A percentile compares a stretch with the other conserved stretches of the same genome.
These are phyloP conservation scores for Spongospora subterranea DNA, from an alignment of 208 protist species.

Conservation along the genomic window DNA sequence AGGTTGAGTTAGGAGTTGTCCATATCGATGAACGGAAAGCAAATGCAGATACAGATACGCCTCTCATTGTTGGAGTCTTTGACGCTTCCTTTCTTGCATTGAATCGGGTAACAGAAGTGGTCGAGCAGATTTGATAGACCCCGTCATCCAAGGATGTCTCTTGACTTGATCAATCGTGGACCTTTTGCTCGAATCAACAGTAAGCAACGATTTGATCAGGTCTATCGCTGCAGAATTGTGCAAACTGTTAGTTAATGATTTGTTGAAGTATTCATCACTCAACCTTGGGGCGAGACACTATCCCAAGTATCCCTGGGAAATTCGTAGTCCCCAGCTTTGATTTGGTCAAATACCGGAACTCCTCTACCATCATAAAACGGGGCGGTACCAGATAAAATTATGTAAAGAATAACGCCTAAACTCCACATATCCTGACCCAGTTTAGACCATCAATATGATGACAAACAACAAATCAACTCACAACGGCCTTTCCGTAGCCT, in stretches of 20 bases:
- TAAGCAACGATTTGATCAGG: conserved; percentile 26
- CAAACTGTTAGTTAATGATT: background rate
- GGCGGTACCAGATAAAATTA: conserved; percentile 37
- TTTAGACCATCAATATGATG: conserved; percentile 7
- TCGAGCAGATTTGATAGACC: background rate
- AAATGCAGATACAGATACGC: background rate
- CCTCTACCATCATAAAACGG: conserved; percentile 42
- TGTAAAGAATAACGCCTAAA: conserved; percentile 39
- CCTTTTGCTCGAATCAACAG: background rate
- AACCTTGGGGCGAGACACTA: background rate
- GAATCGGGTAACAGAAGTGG: background rate
- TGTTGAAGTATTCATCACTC: background rate
- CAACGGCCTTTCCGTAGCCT: conserved; percentile 41
- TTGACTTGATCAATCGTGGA: conserved; percentile 7
- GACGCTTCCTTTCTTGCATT: background rate
- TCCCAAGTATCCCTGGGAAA: conserved; percentile 42
- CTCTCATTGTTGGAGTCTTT: background rate
- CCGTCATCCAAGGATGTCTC: conserved; percentile 37
- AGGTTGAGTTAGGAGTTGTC: too few species aligned
- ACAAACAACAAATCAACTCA: background rate
- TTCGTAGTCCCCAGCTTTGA: conserved; percentile 40
- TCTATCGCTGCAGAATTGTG: background rate
- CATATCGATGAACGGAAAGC: background rate
- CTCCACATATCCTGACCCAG: conserved; percentile 45
- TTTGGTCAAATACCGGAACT: conserved; percentile 21